phyloP scores from a whole-genome alignment of 257 asterid species.

The Nicotiana knightiana region DNA sequence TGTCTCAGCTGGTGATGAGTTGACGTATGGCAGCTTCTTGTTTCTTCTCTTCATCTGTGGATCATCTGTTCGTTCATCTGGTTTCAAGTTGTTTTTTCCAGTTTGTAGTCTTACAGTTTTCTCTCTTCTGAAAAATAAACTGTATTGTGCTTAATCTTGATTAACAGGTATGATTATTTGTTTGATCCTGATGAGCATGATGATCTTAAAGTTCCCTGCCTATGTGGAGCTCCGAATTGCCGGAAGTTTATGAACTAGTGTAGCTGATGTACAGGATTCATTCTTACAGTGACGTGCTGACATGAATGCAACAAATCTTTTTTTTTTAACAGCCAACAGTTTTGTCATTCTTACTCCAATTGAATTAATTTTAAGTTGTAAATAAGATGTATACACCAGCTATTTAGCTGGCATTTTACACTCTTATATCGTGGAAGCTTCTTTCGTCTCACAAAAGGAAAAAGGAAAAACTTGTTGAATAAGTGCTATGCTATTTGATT shows the following conservation, averaged over 20 bases:
- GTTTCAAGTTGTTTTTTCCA: neutral
- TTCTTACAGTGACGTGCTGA: slow-evolving; percentile 7
- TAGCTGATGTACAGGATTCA: slow-evolving; percentile 13
- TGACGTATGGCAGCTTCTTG: slow-evolving; percentile 51
- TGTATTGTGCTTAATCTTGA: neutral
- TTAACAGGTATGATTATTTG: slow-evolving; percentile 74
- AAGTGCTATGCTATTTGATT: neutral
- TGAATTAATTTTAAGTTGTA: neutral
- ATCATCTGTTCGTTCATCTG: neutral
- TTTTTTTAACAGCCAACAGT: neutral
- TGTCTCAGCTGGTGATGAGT: slow-evolving; percentile 78
- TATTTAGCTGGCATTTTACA: slow-evolving; percentile 4
- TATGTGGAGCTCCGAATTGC: slow-evolving; percentile 75
- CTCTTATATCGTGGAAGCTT: neutral
- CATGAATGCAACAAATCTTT: neutral
- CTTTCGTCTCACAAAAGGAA: neutral
- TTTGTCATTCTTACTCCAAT: neutral
- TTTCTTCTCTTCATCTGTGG: slow-evolving; percentile 3
- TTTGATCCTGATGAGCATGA: slow-evolving; percentile 85
- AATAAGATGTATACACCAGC: neutral
- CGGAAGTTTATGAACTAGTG: slow-evolving; percentile 67
- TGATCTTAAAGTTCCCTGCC: slow-evolving; percentile 86
- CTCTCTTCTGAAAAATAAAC: neutral
- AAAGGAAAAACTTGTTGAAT: neutral
- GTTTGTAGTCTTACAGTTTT: neutral